phyloP scores from a whole-genome alignment of 1,139 yeast species.

The Zygosaccharomyces sapae region DNA sequence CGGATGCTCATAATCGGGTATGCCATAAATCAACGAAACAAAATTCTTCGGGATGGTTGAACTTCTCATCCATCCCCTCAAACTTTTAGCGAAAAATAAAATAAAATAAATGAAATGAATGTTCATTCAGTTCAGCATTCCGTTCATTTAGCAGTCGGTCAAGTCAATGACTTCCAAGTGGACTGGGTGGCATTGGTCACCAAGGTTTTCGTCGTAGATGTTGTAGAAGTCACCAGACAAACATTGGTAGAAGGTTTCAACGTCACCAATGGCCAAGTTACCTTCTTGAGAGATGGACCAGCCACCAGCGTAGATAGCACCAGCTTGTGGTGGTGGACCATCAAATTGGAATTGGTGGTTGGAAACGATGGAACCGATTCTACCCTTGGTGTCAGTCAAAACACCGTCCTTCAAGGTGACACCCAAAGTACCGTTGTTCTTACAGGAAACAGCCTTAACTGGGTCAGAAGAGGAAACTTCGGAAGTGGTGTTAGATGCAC shows the following conservation, averaged over 20 bases:
- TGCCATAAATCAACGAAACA: conserved; percentile 3
- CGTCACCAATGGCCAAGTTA: conserved; percentile 65
- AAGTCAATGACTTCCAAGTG: conserved; percentile 62
- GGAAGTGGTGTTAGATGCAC: conserved; percentile 23
- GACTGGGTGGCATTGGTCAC: conserved; percentile 63
- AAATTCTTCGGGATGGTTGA: not conserved
- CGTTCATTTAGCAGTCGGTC: conserved; percentile 48
- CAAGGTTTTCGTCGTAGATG: conserved; percentile 68
- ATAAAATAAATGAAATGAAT: conserved; percentile 33
- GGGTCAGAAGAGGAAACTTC: conserved; percentile 18
- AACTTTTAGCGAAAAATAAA: conserved; percentile 24
- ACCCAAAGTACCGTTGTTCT: conserved; percentile 48
- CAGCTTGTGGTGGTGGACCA: conserved; percentile 91
- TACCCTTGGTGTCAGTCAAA: conserved; percentile 60
- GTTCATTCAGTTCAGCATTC: conserved; percentile 24
- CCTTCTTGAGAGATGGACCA: conserved; percentile 70
- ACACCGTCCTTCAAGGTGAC: conserved; percentile 53
- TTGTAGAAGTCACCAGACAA: conserved; percentile 78
- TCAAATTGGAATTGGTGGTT: conserved; percentile 89
- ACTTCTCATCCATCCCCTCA: conserved; percentile 22
- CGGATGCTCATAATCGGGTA: conserved; percentile 4
- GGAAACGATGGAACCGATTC: conserved; percentile 81
- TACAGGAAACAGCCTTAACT: conserved; percentile 43
- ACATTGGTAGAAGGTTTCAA: conserved; percentile 72
- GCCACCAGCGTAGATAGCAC: conserved; percentile 81